phyloP scores from a whole-genome alignment of 140 eudicot genomes.

The Flaveria floridana region DNA sequence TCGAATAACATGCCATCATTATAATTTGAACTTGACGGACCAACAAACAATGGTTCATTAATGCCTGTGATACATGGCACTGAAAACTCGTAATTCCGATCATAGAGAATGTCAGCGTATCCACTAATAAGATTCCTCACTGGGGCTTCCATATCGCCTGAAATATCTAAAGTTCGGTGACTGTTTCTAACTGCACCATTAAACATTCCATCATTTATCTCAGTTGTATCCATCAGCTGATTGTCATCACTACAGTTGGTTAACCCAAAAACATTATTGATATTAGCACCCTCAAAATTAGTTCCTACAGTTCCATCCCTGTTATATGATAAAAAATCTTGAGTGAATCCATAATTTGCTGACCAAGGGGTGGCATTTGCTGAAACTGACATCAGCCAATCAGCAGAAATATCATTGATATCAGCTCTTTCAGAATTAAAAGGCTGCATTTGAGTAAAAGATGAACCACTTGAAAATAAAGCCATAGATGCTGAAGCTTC shows the following conservation, averaged over 20 bases:
- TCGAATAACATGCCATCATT: conserved; percentile 27
- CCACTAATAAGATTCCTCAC: conserved; percentile 35
- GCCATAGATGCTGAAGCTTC: conserved; percentile 41
- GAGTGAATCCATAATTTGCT: conserved; percentile 29
- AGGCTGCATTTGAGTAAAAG: conserved; percentile 38
- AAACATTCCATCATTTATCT: conserved; percentile 23
- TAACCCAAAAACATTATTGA: conserved; percentile 28
- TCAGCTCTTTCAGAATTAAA: conserved; percentile 22
- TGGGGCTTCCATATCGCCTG: conserved; percentile 25
- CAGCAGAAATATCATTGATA: conserved; percentile 35
- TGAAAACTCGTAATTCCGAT: conserved; percentile 20
- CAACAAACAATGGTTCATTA: conserved; percentile 29
- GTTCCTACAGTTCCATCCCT: conserved; percentile 25
- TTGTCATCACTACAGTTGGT: conserved; percentile 14
- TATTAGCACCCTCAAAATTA: conserved; percentile 24
- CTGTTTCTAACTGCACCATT: conserved; percentile 23
- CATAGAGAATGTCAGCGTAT: conserved; percentile 15
- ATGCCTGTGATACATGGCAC: conserved; percentile 24
- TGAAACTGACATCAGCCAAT: conserved; percentile 34
- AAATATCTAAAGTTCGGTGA: conserved; percentile 25
- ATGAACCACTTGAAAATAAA: conserved; percentile 39
- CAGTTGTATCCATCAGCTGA: conserved; percentile 31
- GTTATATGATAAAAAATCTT: conserved; percentile 32
- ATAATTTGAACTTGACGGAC: conserved; percentile 30
- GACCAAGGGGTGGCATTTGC: conserved; percentile 21